phyloP scores from a whole-genome alignment of 129 eudicot species.

The Flaveria brownii region DNA sequence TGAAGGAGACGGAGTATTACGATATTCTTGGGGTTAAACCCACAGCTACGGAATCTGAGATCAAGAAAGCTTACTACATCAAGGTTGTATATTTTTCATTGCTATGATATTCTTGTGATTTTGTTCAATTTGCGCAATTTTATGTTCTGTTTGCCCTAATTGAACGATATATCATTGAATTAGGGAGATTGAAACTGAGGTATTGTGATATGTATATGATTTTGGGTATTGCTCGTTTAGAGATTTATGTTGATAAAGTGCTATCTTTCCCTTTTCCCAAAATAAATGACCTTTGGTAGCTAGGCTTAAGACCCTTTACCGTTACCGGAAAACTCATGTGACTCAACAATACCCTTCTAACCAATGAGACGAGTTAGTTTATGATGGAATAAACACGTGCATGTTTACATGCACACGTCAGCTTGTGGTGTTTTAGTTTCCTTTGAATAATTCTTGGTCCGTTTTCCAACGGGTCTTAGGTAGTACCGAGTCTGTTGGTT shows the following conservation, averaged over 20 bases:
- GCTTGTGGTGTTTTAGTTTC: too few species aligned
- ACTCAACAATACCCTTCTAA: too few species aligned
- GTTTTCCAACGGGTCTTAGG: too few species aligned
- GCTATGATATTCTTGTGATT: background rate
- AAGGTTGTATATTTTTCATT: conserved; percentile 49
- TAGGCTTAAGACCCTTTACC: too few species aligned
- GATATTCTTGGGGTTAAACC: conserved; percentile 92
- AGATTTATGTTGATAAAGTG: background rate
- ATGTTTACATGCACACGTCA: too few species aligned
- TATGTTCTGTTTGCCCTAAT: conserved; percentile 5
- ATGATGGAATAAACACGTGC: too few species aligned
- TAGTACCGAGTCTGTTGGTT: too few species aligned
- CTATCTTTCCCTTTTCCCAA: background rate
- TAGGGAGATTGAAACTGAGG: background rate
- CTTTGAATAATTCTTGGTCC: too few species aligned
- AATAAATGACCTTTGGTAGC: background rate
- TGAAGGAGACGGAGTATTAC: conserved; percentile 92
- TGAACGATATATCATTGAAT: background rate
- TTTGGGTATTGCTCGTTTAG: too few species aligned
- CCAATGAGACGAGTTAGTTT: too few species aligned
- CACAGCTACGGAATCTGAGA: conserved; percentile 87
- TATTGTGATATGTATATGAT: background rate
- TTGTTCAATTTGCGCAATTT: background rate
- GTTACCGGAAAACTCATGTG: too few species aligned
- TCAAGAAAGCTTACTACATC: conserved; percentile 89